A percentile compares a stretch with the other conserved stretches of the same genome.
Evolutionary conservation across 2,329 filamentous ascomycete genomes (phyloP).

Genomic region (Dendrostoma leiphaemia): DNA sequence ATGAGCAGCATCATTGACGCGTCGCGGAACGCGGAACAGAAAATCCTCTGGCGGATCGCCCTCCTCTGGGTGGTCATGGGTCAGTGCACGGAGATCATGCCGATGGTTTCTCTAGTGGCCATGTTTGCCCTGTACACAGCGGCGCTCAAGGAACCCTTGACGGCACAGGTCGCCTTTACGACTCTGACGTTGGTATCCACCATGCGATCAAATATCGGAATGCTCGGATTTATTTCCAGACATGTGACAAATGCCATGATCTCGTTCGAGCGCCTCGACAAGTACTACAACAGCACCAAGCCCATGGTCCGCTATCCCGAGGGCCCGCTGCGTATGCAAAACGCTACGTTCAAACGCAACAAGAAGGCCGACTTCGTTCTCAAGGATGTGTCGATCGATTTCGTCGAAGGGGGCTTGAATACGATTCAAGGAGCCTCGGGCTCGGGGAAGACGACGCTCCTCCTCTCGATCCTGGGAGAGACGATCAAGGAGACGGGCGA

Average conservation of each 20-base stretch:
- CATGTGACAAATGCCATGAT: slow-evolving; percentile 41
- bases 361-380: slow-evolving; percentile 50
- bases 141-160: slow-evolving; percentile 45
- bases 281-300: slow-evolving; percentile 50
- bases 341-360: slow-evolving; percentile 48
- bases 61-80: slow-evolving; percentile 45
- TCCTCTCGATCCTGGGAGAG: slow-evolving; percentile 54
- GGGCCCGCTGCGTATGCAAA: slow-evolving; percentile 45
- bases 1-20: slow-evolving; percentile 50
- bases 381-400: slow-evolving; percentile 47
- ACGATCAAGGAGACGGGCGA: slow-evolving; percentile 47
- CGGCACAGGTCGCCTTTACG: slow-evolving; percentile 58
- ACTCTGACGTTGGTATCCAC: slow-evolving; percentile 52
- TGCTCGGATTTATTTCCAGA: slow-evolving; percentile 44
- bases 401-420: slow-evolving; percentile 53
- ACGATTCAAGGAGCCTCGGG: slow-evolving; percentile 54
- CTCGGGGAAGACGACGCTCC: slow-evolving; percentile 55
- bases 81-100: slow-evolving; percentile 50
- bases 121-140: slow-evolving; percentile 54
- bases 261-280: slow-evolving; percentile 51
- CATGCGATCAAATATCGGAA: slow-evolving; percentile 50
- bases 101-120: slow-evolving; percentile 48
- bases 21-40: slow-evolving; percentile 50
- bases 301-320: slow-evolving; percentile 46
- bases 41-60: slow-evolving; percentile 51